Evolutionary conservation across 257 asterid species (phyloP).

Genomic region (Solanum pimpinellifolium): DNA sequence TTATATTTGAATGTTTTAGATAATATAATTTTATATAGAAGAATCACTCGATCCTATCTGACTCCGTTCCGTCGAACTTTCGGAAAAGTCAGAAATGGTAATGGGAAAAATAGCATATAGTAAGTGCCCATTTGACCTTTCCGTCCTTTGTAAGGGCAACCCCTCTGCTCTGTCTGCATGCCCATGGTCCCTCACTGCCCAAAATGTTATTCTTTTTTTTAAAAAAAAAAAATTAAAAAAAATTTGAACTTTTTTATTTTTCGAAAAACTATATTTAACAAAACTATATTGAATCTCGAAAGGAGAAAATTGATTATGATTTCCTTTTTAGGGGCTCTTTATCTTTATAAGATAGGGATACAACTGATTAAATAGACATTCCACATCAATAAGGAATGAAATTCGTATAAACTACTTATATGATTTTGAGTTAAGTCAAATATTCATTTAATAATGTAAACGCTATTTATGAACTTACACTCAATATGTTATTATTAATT

Average conservation of each 20-base stretch:
- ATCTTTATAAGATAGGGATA: background rate
- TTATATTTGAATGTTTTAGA: too few species aligned
- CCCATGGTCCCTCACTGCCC: background rate
- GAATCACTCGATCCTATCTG: background rate
- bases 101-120: background rate
- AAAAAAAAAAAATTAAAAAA: too few species aligned
- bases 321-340: background rate
- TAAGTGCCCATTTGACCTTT: background rate
- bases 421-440: accelerated
- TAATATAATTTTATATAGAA: accelerated
- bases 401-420: background rate
- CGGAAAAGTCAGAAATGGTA: background rate
- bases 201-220: background rate
- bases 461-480: too few species aligned
- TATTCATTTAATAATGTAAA: background rate
- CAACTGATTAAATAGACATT: background rate
- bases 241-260: background rate
- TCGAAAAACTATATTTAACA: background rate
- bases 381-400: background rate
- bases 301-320: background rate
- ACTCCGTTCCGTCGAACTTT: background rate
- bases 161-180: background rate
- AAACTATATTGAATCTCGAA: background rate
- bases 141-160: background rate
- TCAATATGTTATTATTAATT: background rate